These are phyloP conservation scores for Candida albicans DNA, from an alignment of 1,139 yeast species.

Conservation along the genomic window DNA sequence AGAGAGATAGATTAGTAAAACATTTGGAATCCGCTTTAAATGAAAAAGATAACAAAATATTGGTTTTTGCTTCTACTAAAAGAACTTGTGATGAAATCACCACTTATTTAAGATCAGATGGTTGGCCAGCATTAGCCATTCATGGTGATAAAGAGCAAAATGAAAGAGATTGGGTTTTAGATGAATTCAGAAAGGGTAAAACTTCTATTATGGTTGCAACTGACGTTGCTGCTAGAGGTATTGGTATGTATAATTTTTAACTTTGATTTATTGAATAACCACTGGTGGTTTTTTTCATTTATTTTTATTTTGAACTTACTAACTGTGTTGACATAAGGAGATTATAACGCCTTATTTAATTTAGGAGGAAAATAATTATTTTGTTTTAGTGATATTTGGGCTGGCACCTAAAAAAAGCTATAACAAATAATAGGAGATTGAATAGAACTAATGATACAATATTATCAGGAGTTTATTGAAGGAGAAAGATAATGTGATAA, in stretches of 20 bases:
- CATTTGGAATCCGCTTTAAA: conserved; percentile 84
- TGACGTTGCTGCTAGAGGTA: conserved; percentile 99
- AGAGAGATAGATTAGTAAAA: conserved; percentile 83
- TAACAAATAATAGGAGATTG: neutral
- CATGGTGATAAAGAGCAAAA: conserved; percentile 98
- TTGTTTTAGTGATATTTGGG: neutral
- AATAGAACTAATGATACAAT: too few species aligned
- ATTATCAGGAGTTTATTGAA: conserved; percentile 1
- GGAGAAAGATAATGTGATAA: neutral
- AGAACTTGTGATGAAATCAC: conserved; percentile 97
- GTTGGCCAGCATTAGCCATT: conserved; percentile 98
- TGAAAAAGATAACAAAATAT: conserved; percentile 72
- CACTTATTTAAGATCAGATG: conserved; percentile 87
- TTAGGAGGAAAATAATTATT: conserved; percentile 2
- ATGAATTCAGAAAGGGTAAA: conserved; percentile 87
- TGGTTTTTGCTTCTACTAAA: conserved; percentile 92
- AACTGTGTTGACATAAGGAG: conserved; percentile 5
- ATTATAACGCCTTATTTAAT: neutral
- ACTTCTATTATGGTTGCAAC: conserved; percentile 99
- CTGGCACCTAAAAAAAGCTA: conserved; percentile 1
- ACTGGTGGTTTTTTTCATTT: neutral
- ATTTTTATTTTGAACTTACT: conserved; percentile 4
- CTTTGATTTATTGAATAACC: neutral
- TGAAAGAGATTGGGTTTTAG: conserved; percentile 98
- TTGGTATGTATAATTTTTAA: conserved; percentile 70